These are phyloP conservation scores for Euphorbia celastroides DNA, from an alignment of 441 rosid genomes.

Conservation along the genomic window DNA sequence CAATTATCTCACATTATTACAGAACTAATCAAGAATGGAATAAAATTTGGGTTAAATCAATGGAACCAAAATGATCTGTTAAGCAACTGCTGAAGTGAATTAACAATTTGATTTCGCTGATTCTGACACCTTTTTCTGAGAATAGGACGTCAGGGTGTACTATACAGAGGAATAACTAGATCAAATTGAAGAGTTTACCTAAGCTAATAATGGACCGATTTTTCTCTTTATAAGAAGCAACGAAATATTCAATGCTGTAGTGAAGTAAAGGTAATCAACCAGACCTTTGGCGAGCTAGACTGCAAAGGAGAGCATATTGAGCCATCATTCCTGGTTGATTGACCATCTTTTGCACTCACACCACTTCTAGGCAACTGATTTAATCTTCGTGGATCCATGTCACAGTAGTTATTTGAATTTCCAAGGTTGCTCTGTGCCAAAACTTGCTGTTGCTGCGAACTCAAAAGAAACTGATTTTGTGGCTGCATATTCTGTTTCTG, in stretches of 20 bases:
- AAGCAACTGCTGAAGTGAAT: not conserved
- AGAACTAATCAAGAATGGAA: not conserved
- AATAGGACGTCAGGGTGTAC: not conserved
- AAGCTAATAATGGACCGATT: not conserved
- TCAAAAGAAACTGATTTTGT: conserved; percentile 48
- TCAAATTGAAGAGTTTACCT: not conserved
- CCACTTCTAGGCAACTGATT: conserved; percentile 40
- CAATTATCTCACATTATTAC: not conserved
- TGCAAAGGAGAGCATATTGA: conserved; percentile 48
- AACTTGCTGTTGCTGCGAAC: conserved; percentile 56
- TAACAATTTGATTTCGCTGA: not conserved
- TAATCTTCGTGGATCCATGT: conserved; percentile 46
- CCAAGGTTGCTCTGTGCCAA: conserved; percentile 50
- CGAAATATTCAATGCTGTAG: not conserved
- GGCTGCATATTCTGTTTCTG: conserved; percentile 46
- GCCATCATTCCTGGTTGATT: conserved; percentile 47
- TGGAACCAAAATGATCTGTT: conserved; percentile 3
- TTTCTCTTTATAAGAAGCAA: not conserved
- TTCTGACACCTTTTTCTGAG: not conserved
- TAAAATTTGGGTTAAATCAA: not conserved
- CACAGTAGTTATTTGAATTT: conserved; percentile 37
- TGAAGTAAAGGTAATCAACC: conserved; percentile 6
- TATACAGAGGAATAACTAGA: not conserved
- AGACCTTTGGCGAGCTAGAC: conserved; percentile 61
- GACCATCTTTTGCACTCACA: conserved; percentile 49